Evolutionary conservation across 108 stramenopile genomes (phyloP).

Genomic region (Nitzschia inconspicua): DNA sequence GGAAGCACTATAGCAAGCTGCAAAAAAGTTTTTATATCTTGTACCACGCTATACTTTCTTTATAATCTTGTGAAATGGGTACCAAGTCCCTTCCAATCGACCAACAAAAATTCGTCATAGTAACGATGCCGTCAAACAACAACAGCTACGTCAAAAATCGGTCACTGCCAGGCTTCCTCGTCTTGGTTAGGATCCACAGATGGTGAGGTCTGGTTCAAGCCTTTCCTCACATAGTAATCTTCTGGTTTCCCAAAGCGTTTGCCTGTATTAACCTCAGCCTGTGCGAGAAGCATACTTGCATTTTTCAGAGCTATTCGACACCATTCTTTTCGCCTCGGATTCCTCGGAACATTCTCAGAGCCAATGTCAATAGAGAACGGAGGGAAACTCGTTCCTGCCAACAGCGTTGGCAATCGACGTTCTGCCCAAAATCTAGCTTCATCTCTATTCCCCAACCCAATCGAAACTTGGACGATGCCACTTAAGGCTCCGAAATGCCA

Average conservation of each 20-base stretch:
- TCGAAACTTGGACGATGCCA: slow-evolving; percentile 66
- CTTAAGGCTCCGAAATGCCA: slow-evolving; percentile 84
- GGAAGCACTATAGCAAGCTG: too few relatives aligned
- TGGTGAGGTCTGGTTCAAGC: neutral
- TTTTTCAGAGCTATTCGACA: slow-evolving; percentile 22
- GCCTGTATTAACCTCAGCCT: slow-evolving; percentile 24
- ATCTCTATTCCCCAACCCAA: slow-evolving; percentile 37
- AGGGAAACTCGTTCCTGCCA: neutral
- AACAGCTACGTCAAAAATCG: too few relatives aligned
- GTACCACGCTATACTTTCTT: too few relatives aligned
- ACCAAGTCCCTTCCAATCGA: too few relatives aligned
- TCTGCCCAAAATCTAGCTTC: slow-evolving; percentile 55
- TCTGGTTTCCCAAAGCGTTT: slow-evolving; percentile 36
- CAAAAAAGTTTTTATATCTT: too few relatives aligned
- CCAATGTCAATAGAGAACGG: neutral
- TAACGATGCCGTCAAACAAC: too few relatives aligned
- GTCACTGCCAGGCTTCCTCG: too few relatives aligned
- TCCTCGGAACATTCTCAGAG: neutral
- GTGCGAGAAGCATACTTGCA: slow-evolving; percentile 13
- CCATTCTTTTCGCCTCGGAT: slow-evolving; percentile 43
- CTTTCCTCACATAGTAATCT: slow-evolving; percentile 2
- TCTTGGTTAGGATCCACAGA: too few relatives aligned
- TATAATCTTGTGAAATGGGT: too few relatives aligned
- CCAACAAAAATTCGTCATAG: too few relatives aligned
- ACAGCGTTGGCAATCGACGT: slow-evolving; percentile 45